Percentiles rank a stretch among this genome's conserved stretches.
These are phyloP conservation scores for Gamarada debralockiae DNA, from an alignment of 495 filamentous ascomycete species.

Conservation along the genomic window DNA sequence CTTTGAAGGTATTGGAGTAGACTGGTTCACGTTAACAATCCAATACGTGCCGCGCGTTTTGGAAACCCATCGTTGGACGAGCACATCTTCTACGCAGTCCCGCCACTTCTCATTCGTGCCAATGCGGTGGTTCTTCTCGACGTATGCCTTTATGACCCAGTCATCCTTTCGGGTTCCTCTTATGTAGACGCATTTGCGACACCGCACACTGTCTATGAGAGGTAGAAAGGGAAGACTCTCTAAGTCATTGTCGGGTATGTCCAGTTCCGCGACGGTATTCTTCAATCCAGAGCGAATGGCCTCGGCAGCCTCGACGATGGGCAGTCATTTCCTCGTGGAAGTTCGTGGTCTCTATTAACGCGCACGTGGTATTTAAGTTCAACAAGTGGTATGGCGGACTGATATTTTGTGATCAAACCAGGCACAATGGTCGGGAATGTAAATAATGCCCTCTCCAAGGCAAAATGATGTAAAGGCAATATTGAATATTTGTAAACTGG, in stretches of 20 bases:
- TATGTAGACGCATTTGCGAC: neutral
- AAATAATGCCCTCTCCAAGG: no score
- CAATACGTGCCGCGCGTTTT: neutral
- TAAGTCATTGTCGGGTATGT: neutral
- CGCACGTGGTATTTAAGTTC: no score
- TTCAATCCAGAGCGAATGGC: no score
- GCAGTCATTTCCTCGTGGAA: no score
- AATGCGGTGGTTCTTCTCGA: constrained; percentile 1
- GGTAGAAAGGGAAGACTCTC: neutral
- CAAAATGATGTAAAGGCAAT: no score
- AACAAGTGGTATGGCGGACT: no score
- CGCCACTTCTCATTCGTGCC: neutral
- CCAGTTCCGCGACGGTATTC: no score
- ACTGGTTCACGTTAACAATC: neutral
- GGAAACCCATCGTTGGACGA: constrained; percentile 1
- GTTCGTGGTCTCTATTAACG: no score
- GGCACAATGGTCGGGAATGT: no score
- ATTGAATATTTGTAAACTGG: no score
- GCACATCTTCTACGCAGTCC: neutral
- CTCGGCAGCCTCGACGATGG: no score
- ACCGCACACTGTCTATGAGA: neutral
- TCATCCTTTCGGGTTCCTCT: neutral
- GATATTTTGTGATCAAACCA: no score
- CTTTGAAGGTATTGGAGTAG: neutral
- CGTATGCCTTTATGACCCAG: neutral